Percentiles rank a stretch among this genome's conserved stretches.
Conservation (phyloP, 1,284 basidiomycete genomes). For the Boletus semigastroideus region DNA sequence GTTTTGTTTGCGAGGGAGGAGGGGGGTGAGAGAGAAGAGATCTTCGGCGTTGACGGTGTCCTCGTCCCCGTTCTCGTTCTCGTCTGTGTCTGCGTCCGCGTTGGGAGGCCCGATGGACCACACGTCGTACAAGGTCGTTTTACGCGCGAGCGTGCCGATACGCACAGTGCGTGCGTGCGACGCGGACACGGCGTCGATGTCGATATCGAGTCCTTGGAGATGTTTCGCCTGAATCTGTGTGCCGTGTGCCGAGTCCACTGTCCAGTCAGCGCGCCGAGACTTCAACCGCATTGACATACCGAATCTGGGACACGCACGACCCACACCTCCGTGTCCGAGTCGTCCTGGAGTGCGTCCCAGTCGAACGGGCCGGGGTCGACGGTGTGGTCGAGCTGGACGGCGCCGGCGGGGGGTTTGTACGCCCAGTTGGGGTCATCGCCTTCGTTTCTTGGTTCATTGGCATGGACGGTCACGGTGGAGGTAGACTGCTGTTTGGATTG, state of each 20-base stretch:
- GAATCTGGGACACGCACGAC: slow-evolving; percentile 64
- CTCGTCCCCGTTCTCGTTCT: neutral
- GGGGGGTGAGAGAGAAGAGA: slow-evolving; percentile 53
- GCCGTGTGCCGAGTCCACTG: too few species aligned
- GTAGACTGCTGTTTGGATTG: neutral
- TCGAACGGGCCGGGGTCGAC: slow-evolving; percentile 54
- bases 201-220: slow-evolving; percentile 50
- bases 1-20: slow-evolving; percentile 62
- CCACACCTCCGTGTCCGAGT: slow-evolving; percentile 67
- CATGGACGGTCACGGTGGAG: too few species aligned
- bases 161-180: slow-evolving; percentile 22
- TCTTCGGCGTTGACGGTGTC: slow-evolving; percentile 51
- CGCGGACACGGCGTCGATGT: slow-evolving; percentile 11
- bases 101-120: slow-evolving; percentile 47
- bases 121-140: slow-evolving; percentile 56
- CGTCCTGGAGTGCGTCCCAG: slow-evolving; percentile 61
- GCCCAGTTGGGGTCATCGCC: slow-evolving; percentile 52
- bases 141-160: slow-evolving; percentile 52
- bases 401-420: slow-evolving; percentile 53
- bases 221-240: slow-evolving; percentile 67
- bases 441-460: slow-evolving; percentile 42
- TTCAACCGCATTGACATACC: too few species aligned
- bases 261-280: too few species aligned
- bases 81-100: slow-evolving; percentile 1
- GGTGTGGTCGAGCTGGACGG: slow-evolving; percentile 41